phyloP scores from a whole-genome alignment of 495 filamentous ascomycete genomes.

The Penicillium longicatenatum region DNA sequence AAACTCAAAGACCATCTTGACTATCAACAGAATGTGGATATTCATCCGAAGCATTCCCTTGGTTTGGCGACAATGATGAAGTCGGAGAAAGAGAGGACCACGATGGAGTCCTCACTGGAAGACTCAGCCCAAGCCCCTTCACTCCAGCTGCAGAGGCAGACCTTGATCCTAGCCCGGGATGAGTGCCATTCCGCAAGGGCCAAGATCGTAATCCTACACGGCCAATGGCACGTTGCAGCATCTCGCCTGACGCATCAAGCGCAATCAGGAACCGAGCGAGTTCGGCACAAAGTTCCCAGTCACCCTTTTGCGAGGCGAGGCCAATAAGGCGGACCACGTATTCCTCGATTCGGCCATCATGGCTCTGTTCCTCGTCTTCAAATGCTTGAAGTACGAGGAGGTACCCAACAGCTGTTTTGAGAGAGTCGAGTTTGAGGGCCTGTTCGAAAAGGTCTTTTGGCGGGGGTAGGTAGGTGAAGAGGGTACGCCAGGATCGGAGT shows the following conservation, averaged over 20 bases:
- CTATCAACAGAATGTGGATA: conserved; percentile 18
- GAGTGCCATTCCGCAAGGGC: conserved; percentile 24
- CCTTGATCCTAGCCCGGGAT: conserved; percentile 24
- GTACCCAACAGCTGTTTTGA: conserved; percentile 96
- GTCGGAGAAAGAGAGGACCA: conserved; percentile 43
- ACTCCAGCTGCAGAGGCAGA: conserved; percentile 32
- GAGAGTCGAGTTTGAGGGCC: conserved; percentile 74
- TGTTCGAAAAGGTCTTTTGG: conserved; percentile 92
- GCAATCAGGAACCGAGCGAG: conserved; percentile 90
- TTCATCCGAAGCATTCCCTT: conserved; percentile 25
- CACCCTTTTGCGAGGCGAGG: conserved; percentile 78
- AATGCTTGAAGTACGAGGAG: conserved; percentile 94
- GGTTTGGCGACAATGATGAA: conserved; percentile 31
- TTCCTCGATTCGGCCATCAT: conserved; percentile 63
- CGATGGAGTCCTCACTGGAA: conserved; percentile 36
- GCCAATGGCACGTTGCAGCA: conserved; percentile 75
- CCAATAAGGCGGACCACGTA: conserved; percentile 76
- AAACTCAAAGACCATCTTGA: conserved; percentile 14
- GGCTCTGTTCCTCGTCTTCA: conserved; percentile 73
- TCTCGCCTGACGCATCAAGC: conserved; percentile 82
- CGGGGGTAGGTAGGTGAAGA: conserved; percentile 87
- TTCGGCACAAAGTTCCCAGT: conserved; percentile 98
- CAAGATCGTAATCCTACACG: conserved; percentile 55
- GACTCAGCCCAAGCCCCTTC: conserved; percentile 44
- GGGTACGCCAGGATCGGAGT: conserved; percentile 88